Conservation (phyloP, 768 basidiomycete species). For the Asterophora lycoperdoides region DNA sequence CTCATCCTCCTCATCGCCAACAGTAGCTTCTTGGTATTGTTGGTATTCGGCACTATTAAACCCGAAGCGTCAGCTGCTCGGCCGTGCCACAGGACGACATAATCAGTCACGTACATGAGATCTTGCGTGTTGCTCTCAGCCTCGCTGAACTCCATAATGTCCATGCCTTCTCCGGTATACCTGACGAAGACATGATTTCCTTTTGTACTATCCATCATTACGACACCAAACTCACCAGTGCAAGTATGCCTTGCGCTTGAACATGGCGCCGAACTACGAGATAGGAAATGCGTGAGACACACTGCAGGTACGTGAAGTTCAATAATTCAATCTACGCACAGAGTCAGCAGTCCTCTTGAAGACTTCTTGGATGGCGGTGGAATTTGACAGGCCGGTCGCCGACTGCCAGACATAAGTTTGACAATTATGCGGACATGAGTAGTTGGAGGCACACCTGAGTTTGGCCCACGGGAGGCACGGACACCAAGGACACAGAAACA, state of each 20-base stretch:
- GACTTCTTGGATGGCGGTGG: slow-evolving; percentile 81
- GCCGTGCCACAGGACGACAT: not conserved
- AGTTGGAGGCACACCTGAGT: slow-evolving; percentile 43
- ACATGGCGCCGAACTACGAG: slow-evolving; percentile 72
- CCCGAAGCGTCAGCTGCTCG: not conserved
- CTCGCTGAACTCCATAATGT: slow-evolving; percentile 79
- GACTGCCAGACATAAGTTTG: slow-evolving; percentile 34
- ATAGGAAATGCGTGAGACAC: not conserved
- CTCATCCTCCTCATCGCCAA: slow-evolving; percentile 42
- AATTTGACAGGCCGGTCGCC: slow-evolving; percentile 70
- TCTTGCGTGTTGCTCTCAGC: slow-evolving; percentile 82
- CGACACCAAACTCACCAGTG: slow-evolving; percentile 54
- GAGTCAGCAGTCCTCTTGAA: slow-evolving; percentile 70
- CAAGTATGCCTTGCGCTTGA: slow-evolving; percentile 78
- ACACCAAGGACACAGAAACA: slow-evolving; percentile 78
- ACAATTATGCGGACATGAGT: not conserved
- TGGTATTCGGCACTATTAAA: slow-evolving; percentile 79
- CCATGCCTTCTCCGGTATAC: slow-evolving; percentile 92
- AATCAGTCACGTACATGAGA: slow-evolving; percentile 57
- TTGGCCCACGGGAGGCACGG: slow-evolving; percentile 80
- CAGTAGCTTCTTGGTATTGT: slow-evolving; percentile 64
- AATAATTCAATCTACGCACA: slow-evolving; percentile 32
- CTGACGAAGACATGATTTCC: slow-evolving; percentile 17
- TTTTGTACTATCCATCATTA: not conserved
- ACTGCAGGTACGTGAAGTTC: not conserved